Base-by-base conservation (phyloP, 768 basidiomycete genomes). In the Leccinum arenicola region DNA sequence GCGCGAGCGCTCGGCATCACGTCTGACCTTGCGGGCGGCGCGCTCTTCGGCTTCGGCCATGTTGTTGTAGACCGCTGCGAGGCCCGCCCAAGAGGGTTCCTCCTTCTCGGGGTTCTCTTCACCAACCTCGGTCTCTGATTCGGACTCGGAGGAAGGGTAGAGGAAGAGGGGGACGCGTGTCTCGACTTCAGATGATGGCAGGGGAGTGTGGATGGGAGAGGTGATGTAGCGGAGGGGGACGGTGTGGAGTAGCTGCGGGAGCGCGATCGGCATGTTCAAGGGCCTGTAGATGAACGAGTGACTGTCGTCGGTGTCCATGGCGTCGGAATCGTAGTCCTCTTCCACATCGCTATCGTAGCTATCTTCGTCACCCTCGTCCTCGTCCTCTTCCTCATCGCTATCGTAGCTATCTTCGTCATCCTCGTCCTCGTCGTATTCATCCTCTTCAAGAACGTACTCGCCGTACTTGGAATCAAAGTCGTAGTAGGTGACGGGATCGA, bases 1-100 rank as follows among this genome's bases (percentile, higher is more conserved):
- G 40, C 49, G 65, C 1, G 65, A 63, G 25, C 64, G 55, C 17
- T 27, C 12, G 5, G 52, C 52, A 48, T 58, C 51, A 50, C 65
- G 65, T 57, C n/a, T 56, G 0, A 48, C 61, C 31, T 51, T 67
- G 56, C 54, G 58, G 3, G 19, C 10, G 4, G 43, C 54, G 17
- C 21, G 54, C 40, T 67, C 66, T 1, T 63, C 45, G 1, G 50
- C 54, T 11, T 58, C 56, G 25, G 40, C 38, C 1, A 40, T 2
- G 31, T 57, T 27, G 27, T 62, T 19, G 50, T 47, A 47, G 29
- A 6, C 21, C 7, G 50, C 45, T 25, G 59, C 59, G 47, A 60
- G 27, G 52, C 40, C 53, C 38, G 23, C 29, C 60, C 47, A 50
- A 4, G 15, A 23, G 15, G 10, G 12, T 48, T 25, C 19, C 21